Evolutionary conservation across 176 grass and related monocot species (phyloP), one percentile per base, ranked within the genome.

Genomic region (Oryza glumipatula): DNA sequence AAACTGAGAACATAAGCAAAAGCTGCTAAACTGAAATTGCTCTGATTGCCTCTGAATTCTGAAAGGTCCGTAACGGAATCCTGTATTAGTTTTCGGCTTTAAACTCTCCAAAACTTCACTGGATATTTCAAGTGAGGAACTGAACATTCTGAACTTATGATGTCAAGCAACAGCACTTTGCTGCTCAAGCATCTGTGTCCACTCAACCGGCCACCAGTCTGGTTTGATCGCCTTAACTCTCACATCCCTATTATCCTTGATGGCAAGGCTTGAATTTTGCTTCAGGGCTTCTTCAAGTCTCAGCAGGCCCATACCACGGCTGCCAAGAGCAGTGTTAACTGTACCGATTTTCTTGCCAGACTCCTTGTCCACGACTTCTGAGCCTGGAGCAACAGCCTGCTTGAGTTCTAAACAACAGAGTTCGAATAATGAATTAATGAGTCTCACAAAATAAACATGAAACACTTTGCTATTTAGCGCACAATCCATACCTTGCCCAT

Each of bases 181-280:
- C 43, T 93, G 86, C 26, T 85, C 66, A 67, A 86, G 19, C 35
- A 76, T 14, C 32, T 88, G 74, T 65, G 88, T 89, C 96, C 96
- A 98, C 85, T 98, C 96, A 76, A 67, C 44, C 4, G 91, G 96
- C 96, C 96, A 98, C 96, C 96, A 98, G 35, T 94, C 81, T 23
- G 96, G 96, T 24, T 65, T 98, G 13, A 92, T 77, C 56, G 87
- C 88, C 75, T 83, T 72, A 11, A 98, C 84, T 61, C 77, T 87
- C 38, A 95, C 70, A 28, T 92, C 86, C 16, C 7, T 79, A 10
- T 80, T 71, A 36, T 82, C 67, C 47, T 84, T 73, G 61, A 95
- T 87, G 69, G 65, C 68, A 1, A 95, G 77, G 36, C 11, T 33
- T 14, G 89, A 69, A 12, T 81, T 74, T 5, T 52, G 60, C 26